These are phyloP conservation scores for Sugiyamaella marilandica DNA, from an alignment of 805 yeast species.

Conservation along the genomic window DNA sequence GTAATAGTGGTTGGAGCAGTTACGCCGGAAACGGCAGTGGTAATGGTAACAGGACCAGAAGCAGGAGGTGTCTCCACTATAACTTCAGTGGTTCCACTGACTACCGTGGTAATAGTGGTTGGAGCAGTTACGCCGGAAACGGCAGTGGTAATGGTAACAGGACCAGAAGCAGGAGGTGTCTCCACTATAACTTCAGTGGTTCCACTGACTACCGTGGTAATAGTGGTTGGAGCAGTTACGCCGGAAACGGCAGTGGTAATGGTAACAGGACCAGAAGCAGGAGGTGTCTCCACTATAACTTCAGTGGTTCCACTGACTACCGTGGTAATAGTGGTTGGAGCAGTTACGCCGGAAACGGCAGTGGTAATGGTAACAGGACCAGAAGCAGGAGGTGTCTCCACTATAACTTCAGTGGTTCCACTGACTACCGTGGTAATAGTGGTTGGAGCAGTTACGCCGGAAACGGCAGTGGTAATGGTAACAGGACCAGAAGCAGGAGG, in stretches of 20 bases:
- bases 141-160: constrained; percentile 7
- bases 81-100: not conserved
- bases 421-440: constrained; percentile 5
- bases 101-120: constrained; percentile 6
- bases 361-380: constrained; percentile 2
- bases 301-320: not conserved
- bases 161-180: constrained; percentile 2
- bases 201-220: constrained; percentile 9
- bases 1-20: constrained; percentile 8
- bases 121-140: constrained; percentile 7
- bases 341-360: not conserved
- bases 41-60: constrained; percentile 3
- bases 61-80: constrained; percentile 5
- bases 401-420: constrained; percentile 1
- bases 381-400: constrained; percentile 5
- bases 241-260: constrained; percentile 5
- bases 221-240: constrained; percentile 8
- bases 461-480: constrained; percentile 1
- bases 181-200: not conserved
- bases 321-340: not conserved
- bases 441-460: constrained; percentile 1
- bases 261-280: constrained; percentile 5
- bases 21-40: constrained; percentile 3
- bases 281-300: constrained; percentile 1
- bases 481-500: constrained; percentile 2